Conservation (phyloP, 2,329 filamentous ascomycete species). For the Aspergillus sclerotialis region DNA sequence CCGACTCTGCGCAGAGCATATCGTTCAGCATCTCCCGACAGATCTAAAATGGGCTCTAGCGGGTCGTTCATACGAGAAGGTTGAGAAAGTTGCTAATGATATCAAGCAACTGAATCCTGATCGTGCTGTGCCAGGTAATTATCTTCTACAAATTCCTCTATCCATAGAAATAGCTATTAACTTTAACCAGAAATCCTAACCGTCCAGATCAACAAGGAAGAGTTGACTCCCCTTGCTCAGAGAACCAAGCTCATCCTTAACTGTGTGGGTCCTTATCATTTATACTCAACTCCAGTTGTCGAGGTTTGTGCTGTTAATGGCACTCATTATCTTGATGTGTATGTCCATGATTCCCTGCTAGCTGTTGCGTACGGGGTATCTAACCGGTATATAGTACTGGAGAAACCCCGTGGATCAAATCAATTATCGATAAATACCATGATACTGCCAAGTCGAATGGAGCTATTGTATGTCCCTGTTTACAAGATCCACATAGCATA, state of each 20-base stretch:
- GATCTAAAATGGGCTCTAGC: slow-evolving; percentile 82
- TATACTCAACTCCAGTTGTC: slow-evolving; percentile 58
- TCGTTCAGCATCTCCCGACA: slow-evolving; percentile 62
- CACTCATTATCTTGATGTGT: slow-evolving; percentile 62
- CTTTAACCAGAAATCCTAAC: slow-evolving; percentile 35
- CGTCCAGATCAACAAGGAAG: slow-evolving; percentile 41
- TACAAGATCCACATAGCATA: not conserved
- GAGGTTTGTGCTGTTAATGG: slow-evolving; percentile 58
- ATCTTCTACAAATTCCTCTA: not conserved
- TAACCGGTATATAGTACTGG: slow-evolving; percentile 42
- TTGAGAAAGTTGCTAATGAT: slow-evolving; percentile 61
- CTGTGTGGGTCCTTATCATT: slow-evolving; percentile 57
- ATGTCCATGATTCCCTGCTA: slow-evolving; percentile 11
- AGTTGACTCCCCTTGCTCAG: slow-evolving; percentile 46
- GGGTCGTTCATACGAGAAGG: slow-evolving; percentile 70
- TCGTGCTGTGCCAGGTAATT: slow-evolving; percentile 61
- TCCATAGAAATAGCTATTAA: slow-evolving; percentile 3
- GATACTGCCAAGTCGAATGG: slow-evolving; percentile 51
- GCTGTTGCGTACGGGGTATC: not conserved
- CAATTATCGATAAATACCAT: slow-evolving; percentile 57
- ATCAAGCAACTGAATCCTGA: slow-evolving; percentile 62
- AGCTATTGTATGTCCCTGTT: slow-evolving; percentile 46
- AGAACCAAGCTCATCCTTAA: slow-evolving; percentile 55
- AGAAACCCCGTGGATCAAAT: slow-evolving; percentile 57
- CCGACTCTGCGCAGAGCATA: slow-evolving; percentile 66